Percentiles rank a stretch among this genome's conserved stretches.
Evolutionary conservation across 495 filamentous ascomycete species (phyloP).

Genomic region (Thermochaetoides thermophila): DNA sequence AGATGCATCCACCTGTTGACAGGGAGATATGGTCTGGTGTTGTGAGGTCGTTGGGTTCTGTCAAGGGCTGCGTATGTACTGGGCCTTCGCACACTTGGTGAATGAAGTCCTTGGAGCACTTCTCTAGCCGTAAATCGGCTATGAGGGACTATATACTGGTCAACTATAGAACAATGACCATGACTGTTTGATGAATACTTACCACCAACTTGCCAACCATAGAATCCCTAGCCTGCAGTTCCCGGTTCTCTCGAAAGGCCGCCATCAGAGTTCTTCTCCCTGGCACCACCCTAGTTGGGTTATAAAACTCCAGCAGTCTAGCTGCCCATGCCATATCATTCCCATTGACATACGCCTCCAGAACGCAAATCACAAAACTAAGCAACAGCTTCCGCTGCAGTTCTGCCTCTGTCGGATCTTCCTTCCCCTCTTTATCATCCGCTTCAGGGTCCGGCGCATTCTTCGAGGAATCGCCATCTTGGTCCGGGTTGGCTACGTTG

Average conservation of each 20-base stretch:
- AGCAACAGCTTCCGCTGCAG: slow-evolving; percentile 61
- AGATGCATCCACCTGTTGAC: slow-evolving; percentile 53
- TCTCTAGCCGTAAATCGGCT: slow-evolving; percentile 45
- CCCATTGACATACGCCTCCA: slow-evolving; percentile 63
- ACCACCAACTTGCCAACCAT: slow-evolving; percentile 67
- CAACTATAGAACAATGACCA: not conserved
- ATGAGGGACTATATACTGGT: slow-evolving; percentile 44
- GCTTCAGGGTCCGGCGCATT: slow-evolving; percentile 74
- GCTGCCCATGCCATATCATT: slow-evolving; percentile 58
- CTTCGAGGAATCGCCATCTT: slow-evolving; percentile 29
- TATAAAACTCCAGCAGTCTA: slow-evolving; percentile 57
- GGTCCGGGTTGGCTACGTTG: slow-evolving; percentile 33
- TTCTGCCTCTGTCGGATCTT: slow-evolving; percentile 42
- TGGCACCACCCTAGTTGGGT: slow-evolving; percentile 44
- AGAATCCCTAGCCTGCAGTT: slow-evolving; percentile 47
- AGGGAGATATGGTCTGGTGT: slow-evolving; percentile 51
- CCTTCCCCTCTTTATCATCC: slow-evolving; percentile 29
- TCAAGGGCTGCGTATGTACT: slow-evolving; percentile 20
- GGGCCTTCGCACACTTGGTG: slow-evolving; percentile 17
- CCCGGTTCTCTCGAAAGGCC: slow-evolving; percentile 46
- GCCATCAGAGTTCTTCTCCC: slow-evolving; percentile 43
- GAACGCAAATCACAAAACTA: slow-evolving; percentile 69
- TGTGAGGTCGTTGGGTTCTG: slow-evolving; percentile 27
- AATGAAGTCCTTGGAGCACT: slow-evolving; percentile 18
- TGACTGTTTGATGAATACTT: slow-evolving; percentile 17